These are phyloP conservation scores for Starmerella geochares DNA, from an alignment of 805 yeast species.

Conservation along the genomic window DNA sequence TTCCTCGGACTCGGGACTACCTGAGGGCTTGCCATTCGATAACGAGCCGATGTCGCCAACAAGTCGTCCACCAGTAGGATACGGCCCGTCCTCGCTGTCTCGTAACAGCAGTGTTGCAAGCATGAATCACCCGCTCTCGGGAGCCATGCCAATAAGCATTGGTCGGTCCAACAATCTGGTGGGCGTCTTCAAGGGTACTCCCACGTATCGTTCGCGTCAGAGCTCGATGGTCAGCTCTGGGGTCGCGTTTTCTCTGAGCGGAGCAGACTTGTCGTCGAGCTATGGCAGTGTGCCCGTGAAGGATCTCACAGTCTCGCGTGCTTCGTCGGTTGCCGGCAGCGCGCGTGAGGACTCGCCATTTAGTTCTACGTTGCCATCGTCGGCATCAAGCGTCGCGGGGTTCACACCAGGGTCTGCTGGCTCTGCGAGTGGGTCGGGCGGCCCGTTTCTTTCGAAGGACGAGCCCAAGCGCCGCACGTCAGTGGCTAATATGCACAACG, in stretches of 20 bases:
- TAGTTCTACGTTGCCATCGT: not conserved
- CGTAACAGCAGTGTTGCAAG: constrained; percentile 13
- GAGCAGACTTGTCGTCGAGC: not conserved
- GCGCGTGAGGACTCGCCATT: constrained; percentile 9
- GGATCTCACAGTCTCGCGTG: constrained; percentile 9
- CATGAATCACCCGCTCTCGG: constrained; percentile 4
- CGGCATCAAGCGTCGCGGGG: not conserved
- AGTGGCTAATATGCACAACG: not conserved
- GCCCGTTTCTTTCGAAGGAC: constrained; percentile 1
- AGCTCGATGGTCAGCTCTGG: constrained; percentile 11
- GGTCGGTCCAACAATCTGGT: constrained; percentile 13
- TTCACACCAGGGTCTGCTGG: constrained; percentile 2
- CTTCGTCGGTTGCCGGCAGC: constrained; percentile 8
- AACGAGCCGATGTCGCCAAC: constrained; percentile 21
- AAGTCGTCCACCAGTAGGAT: constrained; percentile 15
- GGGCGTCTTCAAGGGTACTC: constrained; percentile 22
- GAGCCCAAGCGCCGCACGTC: constrained; percentile 4
- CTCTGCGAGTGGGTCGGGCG: constrained; percentile 6
- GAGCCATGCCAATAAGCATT: constrained; percentile 19
- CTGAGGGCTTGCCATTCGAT: constrained; percentile 10
- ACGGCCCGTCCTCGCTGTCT: constrained; percentile 11
- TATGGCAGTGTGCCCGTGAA: constrained; percentile 9
- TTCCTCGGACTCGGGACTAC: constrained; percentile 1
- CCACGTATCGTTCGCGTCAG: constrained; percentile 18
- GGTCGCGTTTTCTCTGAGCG: constrained; percentile 10